phyloP scores from a whole-genome alignment of 1,139 yeast species.

The Zygosaccharomyces sapae region DNA sequence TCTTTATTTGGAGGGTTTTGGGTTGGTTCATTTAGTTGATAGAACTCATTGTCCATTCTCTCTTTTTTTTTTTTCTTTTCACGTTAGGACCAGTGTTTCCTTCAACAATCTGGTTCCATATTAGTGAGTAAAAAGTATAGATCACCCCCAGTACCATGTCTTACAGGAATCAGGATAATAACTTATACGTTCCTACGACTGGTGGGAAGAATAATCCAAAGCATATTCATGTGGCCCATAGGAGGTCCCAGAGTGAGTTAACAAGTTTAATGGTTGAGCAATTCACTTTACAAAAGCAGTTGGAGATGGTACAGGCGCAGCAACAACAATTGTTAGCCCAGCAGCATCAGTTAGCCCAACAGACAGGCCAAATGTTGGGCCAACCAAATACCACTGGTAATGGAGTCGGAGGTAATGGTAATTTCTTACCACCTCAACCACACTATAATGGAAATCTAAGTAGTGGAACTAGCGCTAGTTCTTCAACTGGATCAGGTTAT shows the following conservation, averaged over 20 bases:
- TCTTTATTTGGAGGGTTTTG: neutral
- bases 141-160: conserved; percentile 10
- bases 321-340: conserved; percentile 77
- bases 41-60: neutral
- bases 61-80: neutral
- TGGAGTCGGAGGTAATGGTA: conserved; percentile 14
- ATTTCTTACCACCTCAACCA: conserved; percentile 28
- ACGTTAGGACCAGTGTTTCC: neutral
- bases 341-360: conserved; percentile 50
- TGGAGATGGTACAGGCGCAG: conserved; percentile 86
- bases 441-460: conserved; percentile 32
- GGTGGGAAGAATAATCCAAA: conserved; percentile 44
- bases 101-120: neutral
- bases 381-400: conserved; percentile 10
- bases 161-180: conserved; percentile 18
- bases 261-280: conserved; percentile 95
- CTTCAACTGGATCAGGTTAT: conserved; percentile 22
- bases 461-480: conserved; percentile 18
- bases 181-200: conserved; percentile 31
- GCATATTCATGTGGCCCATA: conserved; percentile 81
- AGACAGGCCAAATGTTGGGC: conserved; percentile 25
- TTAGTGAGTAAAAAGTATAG: neutral
- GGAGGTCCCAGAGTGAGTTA: conserved; percentile 90
- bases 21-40: neutral
- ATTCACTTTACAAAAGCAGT: conserved; percentile 84